phyloP scores from a whole-genome alignment of 106 monocot genomes.

The Apostasia ramifera region DNA sequence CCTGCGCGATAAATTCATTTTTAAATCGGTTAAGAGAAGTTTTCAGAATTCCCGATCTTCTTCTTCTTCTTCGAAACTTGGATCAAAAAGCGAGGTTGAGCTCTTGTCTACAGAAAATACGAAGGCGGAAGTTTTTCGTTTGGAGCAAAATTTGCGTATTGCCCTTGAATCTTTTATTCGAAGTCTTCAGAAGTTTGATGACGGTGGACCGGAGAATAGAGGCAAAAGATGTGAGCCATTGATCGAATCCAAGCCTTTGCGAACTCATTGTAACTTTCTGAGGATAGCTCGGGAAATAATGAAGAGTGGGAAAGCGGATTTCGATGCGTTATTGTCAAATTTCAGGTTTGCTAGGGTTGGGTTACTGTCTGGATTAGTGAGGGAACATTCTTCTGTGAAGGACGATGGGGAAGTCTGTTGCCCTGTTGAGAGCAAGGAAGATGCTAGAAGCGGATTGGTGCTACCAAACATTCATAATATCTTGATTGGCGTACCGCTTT shows the following conservation, averaged over 20 bases:
- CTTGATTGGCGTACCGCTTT: conserved; percentile 56
- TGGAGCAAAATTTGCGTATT: conserved; percentile 29
- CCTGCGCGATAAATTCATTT: conserved; percentile 24
- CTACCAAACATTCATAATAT: conserved; percentile 20
- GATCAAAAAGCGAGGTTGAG: neutral
- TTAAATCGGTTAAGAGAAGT: conserved; percentile 44
- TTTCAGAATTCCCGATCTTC: conserved; percentile 2
- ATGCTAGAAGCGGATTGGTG: conserved; percentile 10
- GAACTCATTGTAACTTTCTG: neutral
- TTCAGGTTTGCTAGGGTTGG: conserved; percentile 2
- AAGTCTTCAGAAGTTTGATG: neutral
- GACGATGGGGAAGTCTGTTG: conserved; percentile 10
- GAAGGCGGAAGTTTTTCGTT: conserved; percentile 8
- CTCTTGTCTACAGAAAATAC: neutral
- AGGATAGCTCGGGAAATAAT: neutral
- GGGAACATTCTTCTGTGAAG: conserved; percentile 15
- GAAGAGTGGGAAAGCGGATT: conserved; percentile 1
- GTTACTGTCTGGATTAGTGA: conserved; percentile 19
- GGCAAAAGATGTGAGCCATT: neutral
- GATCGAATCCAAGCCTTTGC: neutral
- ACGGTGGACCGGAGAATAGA: neutral
- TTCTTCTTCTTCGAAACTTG: neutral
- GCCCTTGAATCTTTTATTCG: conserved; percentile 1
- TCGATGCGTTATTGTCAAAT: conserved; percentile 1
- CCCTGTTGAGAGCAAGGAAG: conserved; percentile 28